Evolutionary conservation across 371 early-diverging fungal species (phyloP).

Genomic region (Mucor saturninus): DNA sequence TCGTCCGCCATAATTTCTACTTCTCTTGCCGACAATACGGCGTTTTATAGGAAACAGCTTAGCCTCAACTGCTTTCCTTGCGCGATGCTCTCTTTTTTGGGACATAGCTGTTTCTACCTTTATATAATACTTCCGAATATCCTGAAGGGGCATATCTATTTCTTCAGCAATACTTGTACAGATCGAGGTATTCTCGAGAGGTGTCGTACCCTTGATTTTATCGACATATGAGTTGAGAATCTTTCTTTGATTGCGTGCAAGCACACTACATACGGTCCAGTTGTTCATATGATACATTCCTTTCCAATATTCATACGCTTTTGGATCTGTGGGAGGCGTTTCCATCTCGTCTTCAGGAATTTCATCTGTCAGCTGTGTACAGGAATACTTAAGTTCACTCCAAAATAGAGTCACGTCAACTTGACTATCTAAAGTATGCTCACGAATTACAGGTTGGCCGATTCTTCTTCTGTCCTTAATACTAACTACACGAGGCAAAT

Average conservation of each 20-base stretch:
- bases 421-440: conserved; percentile 17
- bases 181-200: background rate
- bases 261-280: conserved; percentile 11
- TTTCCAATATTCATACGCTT: background rate
- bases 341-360: conserved; percentile 5
- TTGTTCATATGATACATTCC: background rate
- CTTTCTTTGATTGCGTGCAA: conserved; percentile 8
- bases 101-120: conserved; percentile 9
- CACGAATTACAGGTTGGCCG: conserved; percentile 18
- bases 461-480: conserved; percentile 16
- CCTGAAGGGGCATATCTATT: background rate
- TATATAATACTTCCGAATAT: conserved; percentile 10
- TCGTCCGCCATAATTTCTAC: background rate
- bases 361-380: conserved; percentile 2
- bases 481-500: conserved; percentile 1
- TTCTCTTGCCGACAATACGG: too few species aligned
- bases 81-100: background rate
- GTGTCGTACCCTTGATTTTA: conserved; percentile 9
- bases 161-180: background rate
- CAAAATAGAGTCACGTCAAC: conserved; percentile 39
- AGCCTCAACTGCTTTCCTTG: too few species aligned
- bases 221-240: conserved; percentile 23
- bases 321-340: background rate
- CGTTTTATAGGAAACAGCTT: too few species aligned
- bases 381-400: conserved; percentile 43